phyloP scores from a whole-genome alignment of 1,284 basidiomycete species.

The Malassezia brasiliensis region DNA sequence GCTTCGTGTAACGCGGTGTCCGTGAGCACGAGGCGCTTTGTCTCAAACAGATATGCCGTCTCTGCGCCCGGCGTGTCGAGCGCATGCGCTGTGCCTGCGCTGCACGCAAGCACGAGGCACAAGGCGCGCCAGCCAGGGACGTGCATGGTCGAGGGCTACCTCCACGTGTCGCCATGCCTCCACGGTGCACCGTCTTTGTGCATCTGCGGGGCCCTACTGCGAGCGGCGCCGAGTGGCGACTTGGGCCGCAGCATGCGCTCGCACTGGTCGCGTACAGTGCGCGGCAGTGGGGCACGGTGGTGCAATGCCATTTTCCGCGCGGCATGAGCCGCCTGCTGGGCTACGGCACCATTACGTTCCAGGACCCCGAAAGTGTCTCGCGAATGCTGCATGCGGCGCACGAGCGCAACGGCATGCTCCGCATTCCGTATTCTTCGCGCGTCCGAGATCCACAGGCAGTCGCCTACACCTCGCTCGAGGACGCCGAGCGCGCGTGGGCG shows the following conservation, averaged over 20 bases:
- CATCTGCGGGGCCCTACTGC: constrained; percentile 9
- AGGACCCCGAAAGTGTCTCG: background rate
- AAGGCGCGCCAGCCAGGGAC: background rate
- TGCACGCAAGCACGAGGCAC: no score
- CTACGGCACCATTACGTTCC: constrained; percentile 13
- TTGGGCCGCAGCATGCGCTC: constrained; percentile 7
- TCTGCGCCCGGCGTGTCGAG: no score
- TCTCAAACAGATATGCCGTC: no score
- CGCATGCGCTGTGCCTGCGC: no score
- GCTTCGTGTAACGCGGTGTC: no score
- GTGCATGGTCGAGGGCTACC: background rate
- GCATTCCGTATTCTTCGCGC: background rate
- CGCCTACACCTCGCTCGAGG: constrained; percentile 3
- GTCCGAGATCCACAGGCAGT: background rate
- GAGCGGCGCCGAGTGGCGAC: constrained; percentile 4
- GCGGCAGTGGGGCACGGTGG: constrained; percentile 9
- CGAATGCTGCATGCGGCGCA: constrained; percentile 6
- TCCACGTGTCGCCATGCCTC: background rate
- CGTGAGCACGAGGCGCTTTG: no score
- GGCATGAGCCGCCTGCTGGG: constrained; percentile 4
- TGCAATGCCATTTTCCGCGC: constrained; percentile 2
- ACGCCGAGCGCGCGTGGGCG: constrained; percentile 5
- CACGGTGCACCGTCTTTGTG: constrained; percentile 8
- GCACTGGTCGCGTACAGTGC: constrained; percentile 15
- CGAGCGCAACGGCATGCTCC: constrained; percentile 3